Percentiles rank a stretch among this genome's conserved stretches.
These are phyloP conservation scores for Penicillium salamii DNA, from an alignment of 495 filamentous ascomycete genomes.

Conservation along the genomic window DNA sequence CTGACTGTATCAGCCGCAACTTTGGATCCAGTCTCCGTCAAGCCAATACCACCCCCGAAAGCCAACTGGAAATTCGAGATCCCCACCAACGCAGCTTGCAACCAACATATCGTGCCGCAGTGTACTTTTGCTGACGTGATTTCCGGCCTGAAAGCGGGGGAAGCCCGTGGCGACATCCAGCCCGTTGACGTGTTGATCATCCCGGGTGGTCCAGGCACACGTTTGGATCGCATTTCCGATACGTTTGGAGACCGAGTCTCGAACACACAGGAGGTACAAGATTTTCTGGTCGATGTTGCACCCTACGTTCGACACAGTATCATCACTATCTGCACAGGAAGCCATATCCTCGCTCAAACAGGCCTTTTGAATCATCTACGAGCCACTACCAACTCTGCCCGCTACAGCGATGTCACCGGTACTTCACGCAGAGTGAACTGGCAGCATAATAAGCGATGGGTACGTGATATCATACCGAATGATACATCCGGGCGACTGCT, in stretches of 20 bases:
- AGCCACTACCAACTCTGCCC: constrained; percentile 4
- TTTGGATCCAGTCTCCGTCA: constrained; percentile 5
- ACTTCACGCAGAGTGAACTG: neutral
- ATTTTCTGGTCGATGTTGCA: neutral
- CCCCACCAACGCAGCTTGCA: constrained; percentile 1
- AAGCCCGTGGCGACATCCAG: neutral
- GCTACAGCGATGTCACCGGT: neutral
- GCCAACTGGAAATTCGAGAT: constrained; percentile 3
- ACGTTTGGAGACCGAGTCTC: neutral
- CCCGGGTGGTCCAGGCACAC: constrained; percentile 2
- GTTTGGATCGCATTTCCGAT: constrained; percentile 3
- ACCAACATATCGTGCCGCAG: constrained; percentile 7
- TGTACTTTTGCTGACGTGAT: constrained; percentile 5
- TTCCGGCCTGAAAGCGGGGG: constrained; percentile 1
- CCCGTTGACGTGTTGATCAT: constrained; percentile 8
- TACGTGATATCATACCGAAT: neutral
- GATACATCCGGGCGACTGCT: neutral
- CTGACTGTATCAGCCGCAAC: constrained; percentile 7
- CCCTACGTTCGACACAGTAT: constrained; percentile 6
- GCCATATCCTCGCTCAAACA: constrained; percentile 7
- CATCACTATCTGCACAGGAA: constrained; percentile 5
- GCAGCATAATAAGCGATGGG: constrained; percentile 5
- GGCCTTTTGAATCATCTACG: neutral
- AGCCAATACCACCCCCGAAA: neutral
- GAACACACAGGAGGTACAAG: constrained; percentile 5